These are phyloP conservation scores for Wickerhamomyces pijperi DNA, from an alignment of 805 yeast species.

Conservation along the genomic window DNA sequence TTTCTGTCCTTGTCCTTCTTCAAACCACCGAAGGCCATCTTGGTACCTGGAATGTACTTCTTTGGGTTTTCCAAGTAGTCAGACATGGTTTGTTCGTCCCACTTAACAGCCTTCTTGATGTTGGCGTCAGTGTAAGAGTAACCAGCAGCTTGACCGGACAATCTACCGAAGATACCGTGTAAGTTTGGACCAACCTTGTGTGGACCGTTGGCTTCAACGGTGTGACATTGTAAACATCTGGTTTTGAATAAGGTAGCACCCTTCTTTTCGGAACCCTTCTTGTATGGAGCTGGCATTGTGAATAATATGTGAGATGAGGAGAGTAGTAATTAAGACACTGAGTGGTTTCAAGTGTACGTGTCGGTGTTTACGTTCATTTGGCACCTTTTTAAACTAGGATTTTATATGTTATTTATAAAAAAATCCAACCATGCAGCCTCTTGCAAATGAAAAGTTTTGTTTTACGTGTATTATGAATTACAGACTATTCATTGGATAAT, in stretches of 20 bases:
- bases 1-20: constrained; percentile 99
- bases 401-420: not conserved
- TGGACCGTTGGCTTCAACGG: constrained; percentile 91
- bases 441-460: constrained; percentile 3
- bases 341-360: too few species aligned
- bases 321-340: not conserved
- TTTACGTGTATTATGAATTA: constrained; percentile 16
- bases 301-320: not conserved
- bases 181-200: constrained; percentile 99
- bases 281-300: constrained; percentile 23
- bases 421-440: not conserved
- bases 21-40: constrained; percentile 99
- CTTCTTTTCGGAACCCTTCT: constrained; percentile 65
- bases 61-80: constrained; percentile 99
- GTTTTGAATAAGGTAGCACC: constrained; percentile 98
- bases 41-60: constrained; percentile 99
- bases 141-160: constrained; percentile 85
- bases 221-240: constrained; percentile 98
- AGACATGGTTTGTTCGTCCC: constrained; percentile 82
- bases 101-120: constrained; percentile 85
- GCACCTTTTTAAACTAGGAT: not conserved
- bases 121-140: constrained; percentile 97
- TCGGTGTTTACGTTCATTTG: too few species aligned
- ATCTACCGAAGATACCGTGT: constrained; percentile 89
- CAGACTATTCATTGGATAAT: constrained; percentile 13